Evolutionary conservation across 306 rosid species (phyloP).

Genomic region (Sicyos edulis): DNA sequence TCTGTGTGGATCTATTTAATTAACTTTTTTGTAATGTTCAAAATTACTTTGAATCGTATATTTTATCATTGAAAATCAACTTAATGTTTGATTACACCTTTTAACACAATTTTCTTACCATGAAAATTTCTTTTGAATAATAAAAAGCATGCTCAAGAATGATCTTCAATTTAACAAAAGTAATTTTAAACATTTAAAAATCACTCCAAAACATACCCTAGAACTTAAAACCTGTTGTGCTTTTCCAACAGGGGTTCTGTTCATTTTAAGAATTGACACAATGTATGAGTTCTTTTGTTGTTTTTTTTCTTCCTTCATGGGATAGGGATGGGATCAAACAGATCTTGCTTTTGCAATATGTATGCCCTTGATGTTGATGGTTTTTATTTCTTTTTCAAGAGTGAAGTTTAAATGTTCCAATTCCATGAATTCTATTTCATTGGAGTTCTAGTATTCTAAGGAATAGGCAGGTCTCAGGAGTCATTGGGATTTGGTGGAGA

Average conservation of each 20-base stretch:
- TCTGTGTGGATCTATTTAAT: background rate
- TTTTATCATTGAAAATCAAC: too few species aligned
- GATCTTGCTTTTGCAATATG: background rate
- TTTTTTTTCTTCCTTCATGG: background rate
- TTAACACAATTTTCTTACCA: too few species aligned
- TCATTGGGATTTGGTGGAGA: background rate
- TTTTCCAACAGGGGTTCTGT: background rate
- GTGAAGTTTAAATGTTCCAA: background rate
- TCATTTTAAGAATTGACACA: background rate
- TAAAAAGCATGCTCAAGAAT: too few species aligned
- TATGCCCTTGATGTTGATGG: background rate
- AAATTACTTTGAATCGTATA: too few species aligned
- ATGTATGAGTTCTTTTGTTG: background rate
- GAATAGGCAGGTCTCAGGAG: constrained; percentile 1
- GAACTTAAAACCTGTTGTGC: background rate
- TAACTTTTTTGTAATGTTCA: too few species aligned
- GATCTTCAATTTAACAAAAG: too few species aligned
- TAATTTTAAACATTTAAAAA: too few species aligned
- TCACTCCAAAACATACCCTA: too few species aligned
- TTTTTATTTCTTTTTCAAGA: background rate
- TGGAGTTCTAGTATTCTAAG: background rate
- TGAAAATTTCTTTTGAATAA: too few species aligned
- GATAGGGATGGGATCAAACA: constrained; percentile 8
- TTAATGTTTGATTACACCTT: too few species aligned
- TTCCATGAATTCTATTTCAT: background rate